phyloP scores from a whole-genome alignment of 1,284 basidiomycete genomes.

The Jaminaea rosea region DNA sequence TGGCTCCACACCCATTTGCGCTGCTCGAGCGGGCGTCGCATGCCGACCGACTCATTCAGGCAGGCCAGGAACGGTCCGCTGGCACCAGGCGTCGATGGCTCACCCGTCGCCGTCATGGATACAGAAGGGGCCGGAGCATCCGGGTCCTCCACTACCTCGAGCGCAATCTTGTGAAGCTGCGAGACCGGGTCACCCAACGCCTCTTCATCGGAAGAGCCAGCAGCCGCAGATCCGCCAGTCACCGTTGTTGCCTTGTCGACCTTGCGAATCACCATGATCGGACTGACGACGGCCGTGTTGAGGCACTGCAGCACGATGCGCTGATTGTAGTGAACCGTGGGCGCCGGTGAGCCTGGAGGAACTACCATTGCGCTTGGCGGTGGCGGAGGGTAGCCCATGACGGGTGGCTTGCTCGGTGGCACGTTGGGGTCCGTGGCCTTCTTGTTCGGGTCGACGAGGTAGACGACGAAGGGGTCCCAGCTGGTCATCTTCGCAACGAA shows the following conservation, averaged over 20 bases:
- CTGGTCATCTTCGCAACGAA: conserved; percentile 50
- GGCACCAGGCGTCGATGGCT: conserved; percentile 16
- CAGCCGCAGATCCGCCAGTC: conserved; percentile 68
- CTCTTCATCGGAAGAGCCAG: conserved; percentile 64
- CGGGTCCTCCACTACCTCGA: conserved; percentile 33
- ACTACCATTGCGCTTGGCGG: conserved; percentile 78
- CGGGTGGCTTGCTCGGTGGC: conserved; percentile 54
- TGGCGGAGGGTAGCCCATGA: conserved; percentile 62
- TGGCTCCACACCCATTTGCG: conserved; percentile 24
- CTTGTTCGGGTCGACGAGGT: conserved; percentile 63
- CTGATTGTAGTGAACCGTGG: conserved; percentile 79
- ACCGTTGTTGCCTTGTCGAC: conserved; percentile 83
- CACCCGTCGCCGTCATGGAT: conserved; percentile 11
- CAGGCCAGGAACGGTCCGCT: conserved; percentile 39
- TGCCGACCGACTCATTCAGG: conserved; percentile 35
- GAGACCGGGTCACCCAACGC: conserved; percentile 86
- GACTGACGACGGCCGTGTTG: conserved; percentile 83
- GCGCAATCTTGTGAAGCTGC: conserved; percentile 65
- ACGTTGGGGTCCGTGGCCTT: conserved; percentile 63
- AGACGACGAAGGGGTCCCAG: conserved; percentile 86
- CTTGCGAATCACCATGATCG: conserved; percentile 82
- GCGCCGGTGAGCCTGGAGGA: conserved; percentile 2
- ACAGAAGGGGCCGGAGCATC: conserved; percentile 11
- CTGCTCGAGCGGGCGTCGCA: conserved; percentile 30
- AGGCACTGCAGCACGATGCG: conserved; percentile 89